Percentiles rank a stretch among this genome's conserved stretches.
Conservation (phyloP, 2,329 filamentous ascomycete genomes). For the Xylaria polymorpha region DNA sequence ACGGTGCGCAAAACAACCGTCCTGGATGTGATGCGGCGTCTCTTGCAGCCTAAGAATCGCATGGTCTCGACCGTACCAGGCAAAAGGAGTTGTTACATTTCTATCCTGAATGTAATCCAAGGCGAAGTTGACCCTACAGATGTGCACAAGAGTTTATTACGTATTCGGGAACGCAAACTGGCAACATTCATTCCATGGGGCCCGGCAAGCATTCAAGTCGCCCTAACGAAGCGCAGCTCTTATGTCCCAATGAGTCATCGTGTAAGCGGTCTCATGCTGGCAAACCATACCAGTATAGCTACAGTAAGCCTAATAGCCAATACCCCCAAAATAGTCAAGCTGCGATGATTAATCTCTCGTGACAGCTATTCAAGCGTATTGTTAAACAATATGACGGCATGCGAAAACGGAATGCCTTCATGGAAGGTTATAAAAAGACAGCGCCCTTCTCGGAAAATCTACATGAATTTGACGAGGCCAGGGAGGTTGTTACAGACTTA, state of each 20-base stretch:
- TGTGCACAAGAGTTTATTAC: conserved; percentile 96
- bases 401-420: conserved; percentile 95
- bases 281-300: conserved; percentile 96
- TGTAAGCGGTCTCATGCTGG: conserved; percentile 96
- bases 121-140: conserved; percentile 98
- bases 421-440: conserved; percentile 96
- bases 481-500: conserved; percentile 89
- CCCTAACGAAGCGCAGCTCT: conserved; percentile 93
- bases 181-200: conserved; percentile 99
- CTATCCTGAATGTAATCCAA: conserved; percentile 98
- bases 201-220: conserved; percentile 96
- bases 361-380: conserved; percentile 88
- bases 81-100: conserved; percentile 99
- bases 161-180: conserved; percentile 91
- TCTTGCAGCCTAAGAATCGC: conserved; percentile 97
- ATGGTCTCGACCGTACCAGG: conserved; percentile 97
- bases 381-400: conserved; percentile 92
- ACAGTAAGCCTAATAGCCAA: conserved; percentile 66
- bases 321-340: background rate
- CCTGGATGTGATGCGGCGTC: conserved; percentile 93
- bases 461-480: conserved; percentile 93
- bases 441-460: conserved; percentile 92
- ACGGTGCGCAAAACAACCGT: conserved; percentile 98
- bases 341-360: conserved; percentile 10
- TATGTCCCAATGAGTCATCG: conserved; percentile 95